Percentiles rank a stretch among this genome's conserved stretches.
These are phyloP conservation scores for Iris pallida DNA, from an alignment of 116 monocot genomes.

Conservation along the genomic window DNA sequence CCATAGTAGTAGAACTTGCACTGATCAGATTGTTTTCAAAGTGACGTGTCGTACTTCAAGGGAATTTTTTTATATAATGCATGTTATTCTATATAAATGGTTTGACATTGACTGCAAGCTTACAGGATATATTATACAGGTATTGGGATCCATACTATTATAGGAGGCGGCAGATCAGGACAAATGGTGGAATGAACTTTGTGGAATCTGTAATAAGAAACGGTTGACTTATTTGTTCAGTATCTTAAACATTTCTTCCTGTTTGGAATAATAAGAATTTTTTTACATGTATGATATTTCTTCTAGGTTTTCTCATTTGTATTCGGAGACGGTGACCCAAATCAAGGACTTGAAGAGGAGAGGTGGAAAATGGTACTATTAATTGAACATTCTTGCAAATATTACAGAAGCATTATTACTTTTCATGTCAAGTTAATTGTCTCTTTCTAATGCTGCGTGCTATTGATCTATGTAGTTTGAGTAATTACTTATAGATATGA, in stretches of 20 bases:
- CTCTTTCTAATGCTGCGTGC: too few species aligned
- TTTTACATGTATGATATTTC: slow-evolving; percentile 20
- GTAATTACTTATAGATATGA: too few species aligned
- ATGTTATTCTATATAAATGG: too few species aligned
- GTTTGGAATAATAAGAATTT: slow-evolving; percentile 10
- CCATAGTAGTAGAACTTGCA: too few species aligned
- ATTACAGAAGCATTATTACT: too few species aligned
- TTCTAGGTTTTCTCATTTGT: slow-evolving; percentile 98
- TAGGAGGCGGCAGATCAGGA: slow-evolving; percentile 48
- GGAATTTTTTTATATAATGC: too few species aligned
- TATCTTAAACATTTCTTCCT: slow-evolving; percentile 3
- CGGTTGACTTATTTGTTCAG: slow-evolving; percentile 44
- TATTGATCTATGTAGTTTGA: too few species aligned
- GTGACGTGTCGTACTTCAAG: too few species aligned
- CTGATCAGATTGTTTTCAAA: too few species aligned
- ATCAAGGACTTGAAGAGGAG: slow-evolving; percentile 94
- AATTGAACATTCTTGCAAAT: too few species aligned
- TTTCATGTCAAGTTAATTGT: too few species aligned
- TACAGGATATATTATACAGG: slow-evolving; percentile 31
- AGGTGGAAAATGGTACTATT: slow-evolving; percentile 88
- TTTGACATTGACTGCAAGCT: too few species aligned
- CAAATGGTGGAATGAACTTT: slow-evolving; percentile 73
- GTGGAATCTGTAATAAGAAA: slow-evolving; percentile 98
- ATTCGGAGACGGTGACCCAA: slow-evolving; percentile 99
- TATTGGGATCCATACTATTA: slow-evolving; percentile 95